Evolutionary conservation across 495 filamentous ascomycete species (phyloP), one percentile per base, ranked within the genome.

Genomic region (Cercophora sp.): DNA sequence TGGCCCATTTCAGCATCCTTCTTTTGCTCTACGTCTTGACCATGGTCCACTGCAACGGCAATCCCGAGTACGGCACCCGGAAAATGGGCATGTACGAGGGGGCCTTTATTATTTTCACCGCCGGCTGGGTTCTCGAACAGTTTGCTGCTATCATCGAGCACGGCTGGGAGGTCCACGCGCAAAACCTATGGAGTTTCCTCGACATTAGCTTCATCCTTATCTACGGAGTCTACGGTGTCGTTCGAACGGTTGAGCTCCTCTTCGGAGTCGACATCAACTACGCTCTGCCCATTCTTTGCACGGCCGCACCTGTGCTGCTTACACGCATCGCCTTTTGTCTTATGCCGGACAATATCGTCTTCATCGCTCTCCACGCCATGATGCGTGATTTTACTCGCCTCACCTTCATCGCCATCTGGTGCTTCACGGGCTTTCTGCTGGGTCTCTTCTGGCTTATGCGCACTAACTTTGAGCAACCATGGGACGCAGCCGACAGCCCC

Each of bases 141-240:
- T 76, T 81, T 57, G 83, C 81, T 10, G 78, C 80, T 20, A 78
- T 86, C 15, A 64, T 83, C n/a, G 83, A 85, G 59, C 83, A 85
- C 45, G 83, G 83, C 9, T 85, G 83, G 83, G 71, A 78, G 48
- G 83, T 85, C 5, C 82, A 85, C 59, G 83, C 81, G 0, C 80
- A 86, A 61, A 84, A 85, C 59, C 70, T 85, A 15, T 86, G 83
- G 83, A 78, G 79, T 0, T 86, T 86, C 56, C 70, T 86, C n/a
- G 83, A 86, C 55, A 65, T 80, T 25, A 77, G 75, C 13, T 86
- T 86, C 59, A 70, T 78, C 22, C 46, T 66, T 27, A 79, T 85
- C 31, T 85, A 79, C 57, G 51, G 60, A 2, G 58, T 69, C 39
- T 86, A 86, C 58, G 63, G 81, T n/a, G 31, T 70, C 27, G 64